Evolutionary conservation across 164 flowering plant genomes (phyloP).

Genomic region (Kingdonia uniflora): DNA sequence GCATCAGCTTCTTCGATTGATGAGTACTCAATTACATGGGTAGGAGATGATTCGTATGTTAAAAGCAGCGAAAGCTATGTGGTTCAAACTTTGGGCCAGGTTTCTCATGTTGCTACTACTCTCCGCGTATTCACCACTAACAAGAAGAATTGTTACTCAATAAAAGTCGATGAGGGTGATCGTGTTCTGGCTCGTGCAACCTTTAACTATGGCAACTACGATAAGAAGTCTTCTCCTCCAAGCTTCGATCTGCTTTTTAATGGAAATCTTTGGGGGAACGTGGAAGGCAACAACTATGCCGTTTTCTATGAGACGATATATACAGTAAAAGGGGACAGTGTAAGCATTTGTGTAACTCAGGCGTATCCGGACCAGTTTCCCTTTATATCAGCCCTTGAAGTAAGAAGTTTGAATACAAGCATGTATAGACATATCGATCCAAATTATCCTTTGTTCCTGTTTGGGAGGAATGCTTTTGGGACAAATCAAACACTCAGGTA

Average conservation of each 20-base stretch:
- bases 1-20: conserved; percentile 12
- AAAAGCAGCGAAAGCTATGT: conserved; percentile 13
- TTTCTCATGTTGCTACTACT: conserved; percentile 17
- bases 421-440: conserved; percentile 15
- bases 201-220: conserved; percentile 36
- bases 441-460: conserved; percentile 14
- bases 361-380: conserved; percentile 27
- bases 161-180: conserved; percentile 4
- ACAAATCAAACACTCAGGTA: too few species aligned
- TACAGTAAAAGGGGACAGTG: conserved; percentile 9
- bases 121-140: conserved; percentile 26
- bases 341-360: conserved; percentile 28
- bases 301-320: conserved; percentile 18
- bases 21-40: conserved; percentile 15
- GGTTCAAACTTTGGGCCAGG: not conserved
- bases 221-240: conserved; percentile 23
- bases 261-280: conserved; percentile 21
- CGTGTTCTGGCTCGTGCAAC: conserved; percentile 22
- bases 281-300: not conserved
- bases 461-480: conserved; percentile 6
- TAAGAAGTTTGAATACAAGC: conserved; percentile 16
- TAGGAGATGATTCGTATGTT: conserved; percentile 15
- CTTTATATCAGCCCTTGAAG: conserved; percentile 34
- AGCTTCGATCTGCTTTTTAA: conserved; percentile 27
- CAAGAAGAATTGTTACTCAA: conserved; percentile 28